phyloP scores from a whole-genome alignment of 192 early-diverging fungal genomes.

The Backusella tuberculispora region DNA sequence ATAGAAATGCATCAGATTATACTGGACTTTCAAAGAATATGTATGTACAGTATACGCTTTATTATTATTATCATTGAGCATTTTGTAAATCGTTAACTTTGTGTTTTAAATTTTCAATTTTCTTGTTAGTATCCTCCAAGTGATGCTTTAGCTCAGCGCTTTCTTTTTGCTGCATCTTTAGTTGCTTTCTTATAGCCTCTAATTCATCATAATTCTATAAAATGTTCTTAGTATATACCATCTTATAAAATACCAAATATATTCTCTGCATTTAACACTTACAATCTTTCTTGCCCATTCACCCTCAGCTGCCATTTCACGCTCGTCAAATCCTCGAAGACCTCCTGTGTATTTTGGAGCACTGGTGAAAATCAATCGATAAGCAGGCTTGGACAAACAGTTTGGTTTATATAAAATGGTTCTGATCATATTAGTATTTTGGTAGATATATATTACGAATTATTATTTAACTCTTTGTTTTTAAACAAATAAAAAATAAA shows the following conservation, averaged over 20 bases:
- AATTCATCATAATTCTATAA: background rate
- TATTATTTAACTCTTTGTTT: background rate
- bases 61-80: background rate
- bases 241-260: background rate
- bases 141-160: background rate
- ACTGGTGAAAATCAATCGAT: background rate
- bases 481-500: background rate
- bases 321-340: background rate
- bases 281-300: background rate
- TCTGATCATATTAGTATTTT: slow-evolving; percentile 5
- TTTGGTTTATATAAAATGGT: background rate
- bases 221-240: background rate
- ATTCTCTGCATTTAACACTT: background rate
- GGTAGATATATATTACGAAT: background rate
- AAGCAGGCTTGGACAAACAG: background rate
- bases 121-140: slow-evolving; percentile 2
- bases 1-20: background rate
- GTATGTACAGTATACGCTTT: background rate
- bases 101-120: background rate
- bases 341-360: background rate
- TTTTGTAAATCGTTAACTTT: slow-evolving; percentile 7
- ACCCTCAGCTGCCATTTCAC: background rate
- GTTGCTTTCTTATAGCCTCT: background rate
- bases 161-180: background rate
- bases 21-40: too few species aligned